These are phyloP conservation scores for Boletellus emodensis DNA, from an alignment of 768 basidiomycete genomes.

Conservation along the genomic window DNA sequence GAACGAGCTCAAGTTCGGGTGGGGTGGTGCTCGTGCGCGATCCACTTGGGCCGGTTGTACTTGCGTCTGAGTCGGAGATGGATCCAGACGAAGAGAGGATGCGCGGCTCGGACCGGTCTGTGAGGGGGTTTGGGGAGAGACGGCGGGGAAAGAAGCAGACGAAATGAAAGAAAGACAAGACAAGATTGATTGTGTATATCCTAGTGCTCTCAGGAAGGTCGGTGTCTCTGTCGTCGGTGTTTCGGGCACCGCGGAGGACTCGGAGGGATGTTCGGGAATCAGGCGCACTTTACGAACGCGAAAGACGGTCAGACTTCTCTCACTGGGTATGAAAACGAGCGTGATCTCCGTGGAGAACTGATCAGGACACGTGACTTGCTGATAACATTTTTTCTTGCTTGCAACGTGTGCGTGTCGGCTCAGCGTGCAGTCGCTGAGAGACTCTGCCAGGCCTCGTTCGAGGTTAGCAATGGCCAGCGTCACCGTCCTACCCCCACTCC, in stretches of 20 bases:
- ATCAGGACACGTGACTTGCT: constrained; percentile 14
- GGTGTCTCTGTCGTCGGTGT: neutral
- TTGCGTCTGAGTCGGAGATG: neutral
- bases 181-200: neutral
- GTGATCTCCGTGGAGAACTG: constrained; percentile 14
- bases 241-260: constrained; percentile 7
- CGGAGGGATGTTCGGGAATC: neutral
- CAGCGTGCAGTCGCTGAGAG: too few species aligned
- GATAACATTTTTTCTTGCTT: neutral
- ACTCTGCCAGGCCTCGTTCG: too few species aligned
- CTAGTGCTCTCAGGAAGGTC: neutral
- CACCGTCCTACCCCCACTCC: constrained; percentile 25
- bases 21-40: constrained; percentile 26
- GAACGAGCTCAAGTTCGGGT: neutral
- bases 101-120: constrained; percentile 1
- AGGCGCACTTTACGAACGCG: neutral
- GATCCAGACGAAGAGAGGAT: constrained; percentile 2
- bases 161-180: neutral
- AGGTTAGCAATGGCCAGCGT: constrained; percentile 22
- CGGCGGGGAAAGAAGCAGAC: constrained; percentile 15
- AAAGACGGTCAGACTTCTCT: too few species aligned
- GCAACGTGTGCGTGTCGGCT: neutral
- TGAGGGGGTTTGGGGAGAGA: constrained; percentile 29
- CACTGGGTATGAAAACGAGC: too few species aligned
- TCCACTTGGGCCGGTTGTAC: constrained; percentile 29